Evolutionary conservation across 2,329 filamentous ascomycete genomes (phyloP).

Genomic region (Aspergillus pseudonomiae): DNA sequence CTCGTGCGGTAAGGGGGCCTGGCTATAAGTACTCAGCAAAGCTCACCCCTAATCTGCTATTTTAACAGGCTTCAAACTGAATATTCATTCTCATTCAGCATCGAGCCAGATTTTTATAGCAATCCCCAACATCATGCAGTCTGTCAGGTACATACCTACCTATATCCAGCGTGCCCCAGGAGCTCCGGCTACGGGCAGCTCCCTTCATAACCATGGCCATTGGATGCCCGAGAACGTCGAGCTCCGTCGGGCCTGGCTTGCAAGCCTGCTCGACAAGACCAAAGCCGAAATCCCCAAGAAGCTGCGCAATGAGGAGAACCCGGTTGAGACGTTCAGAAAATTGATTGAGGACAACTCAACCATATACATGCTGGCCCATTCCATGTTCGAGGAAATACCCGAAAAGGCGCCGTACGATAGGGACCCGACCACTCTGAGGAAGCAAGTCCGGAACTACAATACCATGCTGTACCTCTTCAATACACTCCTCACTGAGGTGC

Average conservation of each 20-base stretch:
- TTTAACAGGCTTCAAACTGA: not conserved
- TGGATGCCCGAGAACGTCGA: constrained; percentile 8
- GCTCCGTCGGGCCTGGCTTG: constrained; percentile 8
- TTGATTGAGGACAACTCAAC: constrained; percentile 10
- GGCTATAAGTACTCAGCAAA: not conserved
- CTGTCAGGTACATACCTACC: not conserved
- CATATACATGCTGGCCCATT: constrained; percentile 12
- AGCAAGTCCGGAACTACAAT: constrained; percentile 13
- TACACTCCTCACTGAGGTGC: constrained; percentile 4
- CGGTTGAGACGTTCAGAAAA: constrained; percentile 1
- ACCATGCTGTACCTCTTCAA: constrained; percentile 15
- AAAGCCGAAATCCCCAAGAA: not conserved
- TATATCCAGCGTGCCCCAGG: not conserved
- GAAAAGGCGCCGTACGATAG: constrained; percentile 13
- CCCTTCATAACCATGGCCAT: not conserved
- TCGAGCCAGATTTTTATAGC: not conserved
- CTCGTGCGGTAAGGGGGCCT: too few relatives aligned
- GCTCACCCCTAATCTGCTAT: not conserved
- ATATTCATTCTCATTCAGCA: not conserved
- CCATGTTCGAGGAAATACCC: constrained; percentile 14
- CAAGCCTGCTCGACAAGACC: not conserved
- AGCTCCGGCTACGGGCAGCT: not conserved
- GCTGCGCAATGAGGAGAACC: not conserved
- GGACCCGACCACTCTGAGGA: constrained; percentile 12
- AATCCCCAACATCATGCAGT: not conserved